These are phyloP conservation scores for Colletotrichum orbiculare DNA, from an alignment of 2,329 filamentous ascomycete genomes.

Conservation along the genomic window DNA sequence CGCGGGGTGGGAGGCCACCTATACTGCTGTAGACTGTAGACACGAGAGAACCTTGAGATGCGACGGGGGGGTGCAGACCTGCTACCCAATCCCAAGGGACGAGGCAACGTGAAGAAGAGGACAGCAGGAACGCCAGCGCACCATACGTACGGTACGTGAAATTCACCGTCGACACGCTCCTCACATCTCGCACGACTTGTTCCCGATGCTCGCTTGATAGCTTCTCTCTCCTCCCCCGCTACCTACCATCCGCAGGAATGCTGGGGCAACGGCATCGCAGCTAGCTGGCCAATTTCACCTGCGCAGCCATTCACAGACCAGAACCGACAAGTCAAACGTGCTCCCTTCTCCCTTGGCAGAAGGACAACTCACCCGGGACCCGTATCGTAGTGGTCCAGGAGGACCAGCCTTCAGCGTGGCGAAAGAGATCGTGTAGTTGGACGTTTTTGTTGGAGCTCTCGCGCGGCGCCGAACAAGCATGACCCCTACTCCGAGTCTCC, in stretches of 20 bases:
- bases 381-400: constrained; percentile 5
- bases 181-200: no score
- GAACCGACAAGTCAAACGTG: neutral
- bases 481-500: constrained; percentile 31
- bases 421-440: neutral
- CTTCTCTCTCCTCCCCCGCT: neutral
- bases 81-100: no score
- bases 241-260: constrained; percentile 17
- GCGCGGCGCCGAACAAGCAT: constrained; percentile 32
- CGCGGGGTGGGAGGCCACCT: constrained; percentile 7
- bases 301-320: constrained; percentile 14
- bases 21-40: neutral
- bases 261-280: constrained; percentile 15
- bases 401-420: constrained; percentile 10
- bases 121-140: no score
- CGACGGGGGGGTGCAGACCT: neutral
- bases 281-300: neutral
- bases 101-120: no score
- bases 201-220: no score
- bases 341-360: constrained; percentile 23
- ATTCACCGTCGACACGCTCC: no score
- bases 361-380: constrained; percentile 4
- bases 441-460: constrained; percentile 10
- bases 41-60: constrained; percentile 14
- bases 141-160: no score